These are phyloP conservation scores for Microbotryum lychnidis-dioicae DNA, from an alignment of 1,284 basidiomycete genomes.

Conservation along the genomic window DNA sequence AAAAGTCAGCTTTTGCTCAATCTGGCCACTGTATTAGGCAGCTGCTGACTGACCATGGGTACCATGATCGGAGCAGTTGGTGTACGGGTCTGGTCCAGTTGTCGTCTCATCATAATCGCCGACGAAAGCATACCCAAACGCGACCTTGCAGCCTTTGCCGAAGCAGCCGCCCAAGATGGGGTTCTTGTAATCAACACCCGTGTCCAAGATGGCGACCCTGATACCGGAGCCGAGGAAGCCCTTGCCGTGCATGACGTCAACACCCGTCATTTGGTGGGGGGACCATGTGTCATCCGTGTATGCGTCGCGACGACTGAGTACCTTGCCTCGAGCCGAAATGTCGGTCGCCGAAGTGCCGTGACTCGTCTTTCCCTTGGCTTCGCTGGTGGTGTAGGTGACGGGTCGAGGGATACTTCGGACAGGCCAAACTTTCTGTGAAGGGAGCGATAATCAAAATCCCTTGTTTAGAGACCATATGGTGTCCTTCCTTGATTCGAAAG, in stretches of 20 bases:
- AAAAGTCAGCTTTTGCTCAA: not conserved
- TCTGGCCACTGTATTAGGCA: not conserved
- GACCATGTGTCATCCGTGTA: conserved; percentile 50
- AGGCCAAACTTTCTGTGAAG: conserved; percentile 4
- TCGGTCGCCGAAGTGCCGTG: not conserved
- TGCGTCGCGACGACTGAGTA: too few species aligned
- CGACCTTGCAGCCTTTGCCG: conserved; percentile 54
- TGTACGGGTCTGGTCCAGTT: conserved; percentile 38
- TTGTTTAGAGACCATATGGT: too few species aligned
- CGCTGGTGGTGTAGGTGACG: not conserved
- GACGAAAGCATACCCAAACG: conserved; percentile 53
- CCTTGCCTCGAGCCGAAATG: not conserved
- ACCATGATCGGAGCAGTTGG: conserved; percentile 7
- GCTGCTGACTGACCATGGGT: conserved; percentile 14
- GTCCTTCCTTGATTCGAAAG: too few species aligned
- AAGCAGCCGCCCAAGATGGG: conserved; percentile 57
- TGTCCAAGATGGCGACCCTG: conserved; percentile 26
- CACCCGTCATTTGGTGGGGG: conserved; percentile 48
- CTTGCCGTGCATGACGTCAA: conserved; percentile 45
- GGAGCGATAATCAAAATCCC: too few species aligned
- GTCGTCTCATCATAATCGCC: conserved; percentile 29
- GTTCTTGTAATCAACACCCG: conserved; percentile 37
- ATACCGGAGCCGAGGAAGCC: not conserved
- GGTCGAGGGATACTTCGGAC: not conserved
- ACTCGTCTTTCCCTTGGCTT: not conserved